These are phyloP conservation scores for Coniochaeta sp. DNA, from an alignment of 2,329 filamentous ascomycete genomes.

Conservation along the genomic window DNA sequence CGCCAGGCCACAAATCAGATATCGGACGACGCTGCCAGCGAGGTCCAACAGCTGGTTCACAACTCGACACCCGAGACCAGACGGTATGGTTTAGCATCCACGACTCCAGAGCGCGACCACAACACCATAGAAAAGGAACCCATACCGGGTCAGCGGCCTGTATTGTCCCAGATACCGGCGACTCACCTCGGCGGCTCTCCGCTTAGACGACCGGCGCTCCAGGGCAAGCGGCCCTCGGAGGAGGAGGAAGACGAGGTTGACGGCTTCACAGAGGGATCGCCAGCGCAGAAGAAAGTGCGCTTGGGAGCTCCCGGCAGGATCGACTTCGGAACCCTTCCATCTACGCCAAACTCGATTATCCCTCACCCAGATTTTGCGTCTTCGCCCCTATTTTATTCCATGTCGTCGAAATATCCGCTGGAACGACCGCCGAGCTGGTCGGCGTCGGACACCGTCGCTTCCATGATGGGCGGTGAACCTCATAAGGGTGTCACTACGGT, in stretches of 20 bases:
- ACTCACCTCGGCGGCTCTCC: neutral
- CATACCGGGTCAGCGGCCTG: constrained; percentile 6
- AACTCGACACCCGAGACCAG: constrained; percentile 14
- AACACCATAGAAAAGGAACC: constrained; percentile 4
- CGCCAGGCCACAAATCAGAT: constrained; percentile 4
- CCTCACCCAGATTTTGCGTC: constrained; percentile 21
- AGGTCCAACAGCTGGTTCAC: constrained; percentile 9
- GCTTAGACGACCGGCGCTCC: constrained; percentile 8
- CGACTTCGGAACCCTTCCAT: constrained; percentile 29
- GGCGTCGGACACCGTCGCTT: constrained; percentile 33
- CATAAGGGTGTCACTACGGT: constrained; percentile 43
- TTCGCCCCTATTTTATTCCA: constrained; percentile 48
- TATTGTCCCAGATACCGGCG: neutral
- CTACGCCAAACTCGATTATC: constrained; percentile 9
- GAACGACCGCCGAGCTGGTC: constrained; percentile 30
- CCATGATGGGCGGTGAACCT: constrained; percentile 43
- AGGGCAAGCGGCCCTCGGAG: constrained; percentile 22
- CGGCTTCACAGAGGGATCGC: constrained; percentile 9
- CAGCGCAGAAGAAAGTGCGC: constrained; percentile 38
- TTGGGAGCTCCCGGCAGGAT: constrained; percentile 37
- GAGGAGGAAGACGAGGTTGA: constrained; percentile 10
- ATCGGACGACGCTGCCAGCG: constrained; percentile 9
- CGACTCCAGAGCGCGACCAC: constrained; percentile 13
- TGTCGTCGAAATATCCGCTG: constrained; percentile 27
- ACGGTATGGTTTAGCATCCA: constrained; percentile 23